phyloP scores from a whole-genome alignment of 257 asterid genomes.

The Buddleja alternifolia region DNA sequence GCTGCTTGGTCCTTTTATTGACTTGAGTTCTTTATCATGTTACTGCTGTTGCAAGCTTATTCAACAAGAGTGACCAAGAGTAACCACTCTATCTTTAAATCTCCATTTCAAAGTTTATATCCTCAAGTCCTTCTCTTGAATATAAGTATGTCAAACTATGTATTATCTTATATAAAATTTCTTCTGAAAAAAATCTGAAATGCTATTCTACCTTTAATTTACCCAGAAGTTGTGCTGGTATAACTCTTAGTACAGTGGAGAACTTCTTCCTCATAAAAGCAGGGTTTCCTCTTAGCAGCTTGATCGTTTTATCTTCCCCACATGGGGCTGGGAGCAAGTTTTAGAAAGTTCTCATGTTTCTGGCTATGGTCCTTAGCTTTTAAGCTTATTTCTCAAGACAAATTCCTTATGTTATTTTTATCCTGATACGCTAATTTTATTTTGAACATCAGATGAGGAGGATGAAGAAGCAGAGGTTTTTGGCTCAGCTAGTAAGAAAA shows the following conservation, averaged over 20 bases:
- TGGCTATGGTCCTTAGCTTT: constrained; percentile 15
- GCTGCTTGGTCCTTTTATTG: constrained; percentile 27
- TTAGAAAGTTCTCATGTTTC: constrained; percentile 23
- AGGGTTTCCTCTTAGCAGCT: constrained; percentile 10
- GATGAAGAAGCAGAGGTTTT: constrained; percentile 73
- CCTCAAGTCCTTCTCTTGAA: constrained; percentile 18
- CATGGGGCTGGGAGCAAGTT: constrained; percentile 25
- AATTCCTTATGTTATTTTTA: constrained; percentile 21
- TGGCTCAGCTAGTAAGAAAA: constrained; percentile 83
- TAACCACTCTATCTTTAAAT: constrained; percentile 8
- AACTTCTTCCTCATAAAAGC: neutral
- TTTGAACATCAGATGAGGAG: constrained; percentile 61
- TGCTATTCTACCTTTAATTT: constrained; percentile 17
- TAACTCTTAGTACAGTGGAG: constrained; percentile 16
- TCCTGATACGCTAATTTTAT: constrained; percentile 11
- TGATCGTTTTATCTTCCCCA: constrained; percentile 9
- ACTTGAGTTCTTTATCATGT: constrained; percentile 22
- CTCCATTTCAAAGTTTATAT: neutral
- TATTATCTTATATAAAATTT: neutral
- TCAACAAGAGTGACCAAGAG: constrained; percentile 2
- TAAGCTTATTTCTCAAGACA: constrained; percentile 9
- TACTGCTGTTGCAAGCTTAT: constrained; percentile 6
- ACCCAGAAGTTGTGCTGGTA: neutral
- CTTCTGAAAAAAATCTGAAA: neutral
- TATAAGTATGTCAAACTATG: constrained; percentile 13